phyloP scores from a whole-genome alignment of 257 asterid genomes.

The Galeopsis tetrahit region DNA sequence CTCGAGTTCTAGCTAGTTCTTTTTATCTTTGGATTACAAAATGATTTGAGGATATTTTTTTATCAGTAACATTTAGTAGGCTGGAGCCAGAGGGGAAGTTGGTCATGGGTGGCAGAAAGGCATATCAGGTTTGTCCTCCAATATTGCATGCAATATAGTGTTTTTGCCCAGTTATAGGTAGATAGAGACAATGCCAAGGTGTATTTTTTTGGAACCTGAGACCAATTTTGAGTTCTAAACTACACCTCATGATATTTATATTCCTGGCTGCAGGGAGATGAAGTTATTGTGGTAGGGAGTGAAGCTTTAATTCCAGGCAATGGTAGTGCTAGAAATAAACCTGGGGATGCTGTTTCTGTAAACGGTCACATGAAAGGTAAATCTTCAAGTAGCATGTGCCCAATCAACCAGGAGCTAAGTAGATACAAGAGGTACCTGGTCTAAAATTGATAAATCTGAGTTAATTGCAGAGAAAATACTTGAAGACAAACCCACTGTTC shows the following conservation, averaged over 20 bases:
- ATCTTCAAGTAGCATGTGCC: slow-evolving; percentile 35
- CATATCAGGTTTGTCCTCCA: slow-evolving; percentile 67
- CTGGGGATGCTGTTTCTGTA: slow-evolving; percentile 40
- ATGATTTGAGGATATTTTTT: slow-evolving; percentile 37
- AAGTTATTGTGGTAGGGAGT: slow-evolving; percentile 41
- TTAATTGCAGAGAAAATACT: slow-evolving; percentile 44
- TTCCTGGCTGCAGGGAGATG: slow-evolving; percentile 65
- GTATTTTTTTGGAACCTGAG: slow-evolving; percentile 5
- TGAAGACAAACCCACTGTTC: slow-evolving; percentile 48
- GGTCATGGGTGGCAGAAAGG: slow-evolving; percentile 94
- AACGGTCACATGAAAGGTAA: slow-evolving; percentile 46
- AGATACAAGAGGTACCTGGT: slow-evolving; percentile 40
- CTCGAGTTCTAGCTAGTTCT: slow-evolving; percentile 28
- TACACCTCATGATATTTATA: neutral
- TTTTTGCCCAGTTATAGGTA: neutral
- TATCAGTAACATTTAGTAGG: slow-evolving; percentile 92
- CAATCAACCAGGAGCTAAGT: slow-evolving; percentile 40
- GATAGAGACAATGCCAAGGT: neutral
- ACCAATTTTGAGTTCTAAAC: neutral
- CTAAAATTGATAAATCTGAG: slow-evolving; percentile 43
- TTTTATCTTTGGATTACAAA: slow-evolving; percentile 31
- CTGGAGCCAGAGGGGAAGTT: slow-evolving; percentile 93
- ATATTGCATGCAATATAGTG: slow-evolving; percentile 6
- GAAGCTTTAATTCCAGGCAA: slow-evolving; percentile 48
- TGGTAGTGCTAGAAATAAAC: slow-evolving; percentile 44